phyloP scores from a whole-genome alignment of 495 filamentous ascomycete species.

The Aspergillus saccharolyticus region DNA sequence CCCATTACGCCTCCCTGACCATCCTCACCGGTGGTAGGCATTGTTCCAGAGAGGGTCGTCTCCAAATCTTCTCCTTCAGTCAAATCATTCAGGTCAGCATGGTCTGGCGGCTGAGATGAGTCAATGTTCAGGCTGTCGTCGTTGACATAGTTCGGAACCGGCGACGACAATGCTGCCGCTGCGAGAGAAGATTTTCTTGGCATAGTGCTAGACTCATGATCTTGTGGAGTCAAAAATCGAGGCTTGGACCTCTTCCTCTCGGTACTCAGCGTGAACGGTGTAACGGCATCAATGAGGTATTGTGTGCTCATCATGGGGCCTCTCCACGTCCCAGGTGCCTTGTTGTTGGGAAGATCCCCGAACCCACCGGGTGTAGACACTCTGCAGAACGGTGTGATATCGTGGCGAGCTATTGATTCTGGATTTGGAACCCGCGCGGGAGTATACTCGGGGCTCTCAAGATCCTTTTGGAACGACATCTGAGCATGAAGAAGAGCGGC shows the following conservation, averaged over 20 bases:
- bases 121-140: conserved; percentile 4
- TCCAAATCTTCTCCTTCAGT: conserved; percentile 20
- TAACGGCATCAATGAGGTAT: conserved; percentile 45
- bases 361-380: conserved; percentile 14
- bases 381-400: conserved; percentile 35
- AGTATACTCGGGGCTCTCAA: conserved; percentile 29
- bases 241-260: conserved; percentile 28
- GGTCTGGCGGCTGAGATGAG: background rate
- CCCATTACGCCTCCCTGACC: conserved; percentile 28
- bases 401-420: conserved; percentile 18
- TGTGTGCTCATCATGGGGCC: conserved; percentile 44
- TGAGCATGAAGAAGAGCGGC: conserved; percentile 46
- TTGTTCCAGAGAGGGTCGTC: conserved; percentile 31
- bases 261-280: conserved; percentile 45
- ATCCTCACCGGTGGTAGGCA: conserved; percentile 34
- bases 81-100: conserved; percentile 6
- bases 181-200: background rate
- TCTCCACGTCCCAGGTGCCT: conserved; percentile 11
- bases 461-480: conserved; percentile 43
- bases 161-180: conserved; percentile 6
- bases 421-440: conserved; percentile 11
- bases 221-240: conserved; percentile 10
- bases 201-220: conserved; percentile 12
- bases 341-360: conserved; percentile 2
- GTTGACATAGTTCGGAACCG: conserved; percentile 4